These are phyloP conservation scores for Saccharomycopsis hybrid DNA, from an alignment of 1,139 yeast genomes.

Conservation along the genomic window DNA sequence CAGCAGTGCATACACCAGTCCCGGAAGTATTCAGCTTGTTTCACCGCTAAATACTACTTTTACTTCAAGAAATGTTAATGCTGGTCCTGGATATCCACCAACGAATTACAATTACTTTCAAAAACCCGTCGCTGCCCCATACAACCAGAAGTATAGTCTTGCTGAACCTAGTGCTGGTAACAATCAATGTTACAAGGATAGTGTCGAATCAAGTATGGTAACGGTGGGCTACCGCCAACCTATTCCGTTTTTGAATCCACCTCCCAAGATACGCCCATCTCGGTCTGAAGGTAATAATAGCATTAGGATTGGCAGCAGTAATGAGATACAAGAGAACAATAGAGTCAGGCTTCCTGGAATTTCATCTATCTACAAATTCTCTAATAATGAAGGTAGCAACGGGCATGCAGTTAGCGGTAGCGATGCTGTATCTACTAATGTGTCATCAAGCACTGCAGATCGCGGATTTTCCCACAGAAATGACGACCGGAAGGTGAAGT, in stretches of 20 bases:
- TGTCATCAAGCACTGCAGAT: no score
- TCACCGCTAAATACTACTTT: constrained; percentile 3
- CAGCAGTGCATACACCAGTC: not conserved
- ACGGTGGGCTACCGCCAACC: constrained; percentile 10
- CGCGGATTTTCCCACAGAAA: not conserved
- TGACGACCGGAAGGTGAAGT: constrained; percentile 3
- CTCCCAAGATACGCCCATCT: constrained; percentile 6
- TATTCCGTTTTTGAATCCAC: constrained; percentile 3
- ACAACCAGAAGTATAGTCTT: no score
- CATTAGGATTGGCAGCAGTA: no score
- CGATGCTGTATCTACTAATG: no score
- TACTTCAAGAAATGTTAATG: not conserved
- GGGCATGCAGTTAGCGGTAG: no score
- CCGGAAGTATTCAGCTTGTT: constrained; percentile 1
- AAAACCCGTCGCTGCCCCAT: not conserved
- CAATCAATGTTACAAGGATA: no score
- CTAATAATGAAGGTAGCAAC: no score
- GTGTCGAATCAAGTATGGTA: no score
- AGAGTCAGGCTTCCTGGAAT: no score
- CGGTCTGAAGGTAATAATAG: not conserved
- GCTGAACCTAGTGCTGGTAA: no score
- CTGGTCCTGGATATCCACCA: not conserved
- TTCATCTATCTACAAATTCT: no score
- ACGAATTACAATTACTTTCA: not conserved
- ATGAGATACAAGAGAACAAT: no score